Evolutionary conservation across 441 rosid species (phyloP).

Genomic region (Adansonia rubrostipa): DNA sequence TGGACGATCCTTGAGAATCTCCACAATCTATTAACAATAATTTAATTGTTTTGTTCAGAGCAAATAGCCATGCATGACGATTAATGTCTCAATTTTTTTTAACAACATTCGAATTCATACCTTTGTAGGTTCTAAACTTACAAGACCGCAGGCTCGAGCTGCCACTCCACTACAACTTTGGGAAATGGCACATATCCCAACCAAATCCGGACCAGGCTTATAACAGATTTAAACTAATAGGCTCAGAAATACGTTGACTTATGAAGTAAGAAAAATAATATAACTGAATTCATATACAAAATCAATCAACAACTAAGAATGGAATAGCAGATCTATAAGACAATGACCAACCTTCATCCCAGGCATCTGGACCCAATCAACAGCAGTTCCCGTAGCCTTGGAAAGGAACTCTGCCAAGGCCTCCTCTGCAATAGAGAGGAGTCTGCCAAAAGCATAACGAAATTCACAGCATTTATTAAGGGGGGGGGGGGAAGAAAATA

Average conservation of each 20-base stretch:
- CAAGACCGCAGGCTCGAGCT: slow-evolving; percentile 99
- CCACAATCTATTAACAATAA: slow-evolving; percentile 67
- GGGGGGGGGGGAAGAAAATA: not conserved
- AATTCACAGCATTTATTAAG: slow-evolving; percentile 11
- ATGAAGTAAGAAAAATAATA: not conserved
- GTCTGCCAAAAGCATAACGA: slow-evolving; percentile 51
- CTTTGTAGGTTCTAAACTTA: slow-evolving; percentile 94
- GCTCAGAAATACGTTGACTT: slow-evolving; percentile 8
- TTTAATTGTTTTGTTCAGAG: slow-evolving; percentile 14
- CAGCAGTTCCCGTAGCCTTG: slow-evolving; percentile 99
- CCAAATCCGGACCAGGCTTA: slow-evolving; percentile 99
- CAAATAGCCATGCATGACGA: not conserved
- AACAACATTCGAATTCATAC: slow-evolving; percentile 37
- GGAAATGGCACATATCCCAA: slow-evolving; percentile 99
- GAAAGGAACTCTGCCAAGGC: slow-evolving; percentile 99
- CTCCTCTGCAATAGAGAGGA: slow-evolving; percentile 98
- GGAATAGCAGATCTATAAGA: not conserved
- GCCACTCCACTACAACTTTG: slow-evolving; percentile 99
- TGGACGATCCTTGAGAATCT: slow-evolving; percentile 97
- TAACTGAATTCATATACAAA: not conserved
- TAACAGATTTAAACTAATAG: slow-evolving; percentile 19
- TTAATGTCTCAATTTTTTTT: not conserved
- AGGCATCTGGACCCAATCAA: slow-evolving; percentile 99
- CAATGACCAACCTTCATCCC: slow-evolving; percentile 91
- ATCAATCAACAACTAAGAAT: not conserved